A percentile compares a stretch with the other conserved stretches of the same genome.
These are phyloP conservation scores for Lignosus rhinocerotis DNA, from an alignment of 1,284 basidiomycete species.

Conservation along the genomic window DNA sequence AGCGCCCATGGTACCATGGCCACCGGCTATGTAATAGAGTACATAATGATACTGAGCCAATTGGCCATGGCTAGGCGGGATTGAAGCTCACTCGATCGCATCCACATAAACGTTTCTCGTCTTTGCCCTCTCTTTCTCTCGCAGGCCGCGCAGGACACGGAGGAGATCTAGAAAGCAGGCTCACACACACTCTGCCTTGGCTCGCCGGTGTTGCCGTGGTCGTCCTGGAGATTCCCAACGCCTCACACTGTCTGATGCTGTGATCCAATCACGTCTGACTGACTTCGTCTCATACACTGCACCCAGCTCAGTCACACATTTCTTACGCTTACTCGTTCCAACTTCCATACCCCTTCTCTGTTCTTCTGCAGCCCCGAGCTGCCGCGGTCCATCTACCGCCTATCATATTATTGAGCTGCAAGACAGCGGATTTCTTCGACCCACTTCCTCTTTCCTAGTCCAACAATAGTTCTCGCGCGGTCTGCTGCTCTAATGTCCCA, in stretches of 20 bases:
- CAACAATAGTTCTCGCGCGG: slow-evolving; percentile 12
- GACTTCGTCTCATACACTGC: slow-evolving; percentile 7
- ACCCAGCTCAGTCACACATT: slow-evolving; percentile 12
- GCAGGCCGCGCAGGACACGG: slow-evolving; percentile 4
- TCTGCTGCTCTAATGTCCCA: slow-evolving; percentile 20
- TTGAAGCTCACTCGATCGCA: neutral
- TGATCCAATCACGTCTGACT: slow-evolving; percentile 25
- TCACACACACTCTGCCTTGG: slow-evolving; percentile 12
- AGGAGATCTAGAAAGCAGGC: slow-evolving; percentile 17
- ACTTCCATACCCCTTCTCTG: slow-evolving; percentile 9
- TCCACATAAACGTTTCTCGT: neutral
- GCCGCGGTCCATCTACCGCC: slow-evolving; percentile 5
- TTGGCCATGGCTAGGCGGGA: too few species aligned
- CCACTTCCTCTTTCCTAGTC: slow-evolving; percentile 14
- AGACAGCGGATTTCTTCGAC: slow-evolving; percentile 24
- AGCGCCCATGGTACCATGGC: slow-evolving; percentile 17
- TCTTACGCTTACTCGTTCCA: slow-evolving; percentile 10
- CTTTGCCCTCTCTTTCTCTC: slow-evolving; percentile 6
- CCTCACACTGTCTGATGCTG: slow-evolving; percentile 19
- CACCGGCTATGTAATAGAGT: too few species aligned
- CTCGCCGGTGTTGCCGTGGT: slow-evolving; percentile 31
- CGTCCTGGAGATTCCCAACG: slow-evolving; percentile 36
- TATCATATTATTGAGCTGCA: slow-evolving; percentile 25
- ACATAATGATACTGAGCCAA: too few species aligned
- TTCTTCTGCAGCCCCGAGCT: neutral